Evolutionary conservation across 1,139 yeast species (phyloP), one percentile per base, ranked within the genome.

Genomic region (Kurtzmaniella quercitrusa): DNA sequence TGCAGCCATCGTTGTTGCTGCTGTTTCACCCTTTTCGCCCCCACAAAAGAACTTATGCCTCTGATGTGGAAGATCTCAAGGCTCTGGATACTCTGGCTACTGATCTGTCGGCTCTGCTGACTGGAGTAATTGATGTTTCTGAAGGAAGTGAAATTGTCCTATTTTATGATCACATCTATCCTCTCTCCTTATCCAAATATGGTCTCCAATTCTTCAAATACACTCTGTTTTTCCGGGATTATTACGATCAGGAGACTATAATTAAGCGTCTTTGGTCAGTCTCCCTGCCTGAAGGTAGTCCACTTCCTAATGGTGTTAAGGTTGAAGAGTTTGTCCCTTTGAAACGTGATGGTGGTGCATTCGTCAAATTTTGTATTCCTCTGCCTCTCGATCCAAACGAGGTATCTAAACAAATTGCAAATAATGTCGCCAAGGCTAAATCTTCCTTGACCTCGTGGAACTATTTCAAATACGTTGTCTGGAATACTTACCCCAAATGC

Each of bases 261-360:
- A 51, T 54, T 38, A 48, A 57, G 1, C 51, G 49, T 33, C 60
- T 71, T 1, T 41, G 50, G 33, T 30, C 50, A 2, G 40, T 67
- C 4, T 56, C 70, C 22, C 30, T 47, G 32, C 48, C 56, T 8
- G 48, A 47, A 1, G 40, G 41, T 2, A 40, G 53, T 3, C 74
- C 75, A 2, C 51, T 71, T 19, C 74, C 75, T 1, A 50, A 47
- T 3, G 61, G 53, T 2, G 57, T 65, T 5, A 43, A 49, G 6
- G 60, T 70, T 33, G 50, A 59, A 3, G 74, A 66, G 35, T 70
- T 87, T 30, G 82, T 88, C 14, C 86, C 95, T 0, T 71, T 86
- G 45, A 74, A 65, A 47, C 66, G 95, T 49, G 98, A 93, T 56
- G 96, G 97, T 42, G 98, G 98, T 36, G 96, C 89, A 0, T 91